phyloP scores from a whole-genome alignment of 2,329 filamentous ascomycete genomes.

The Phaeosphaeriaceae sp. region DNA sequence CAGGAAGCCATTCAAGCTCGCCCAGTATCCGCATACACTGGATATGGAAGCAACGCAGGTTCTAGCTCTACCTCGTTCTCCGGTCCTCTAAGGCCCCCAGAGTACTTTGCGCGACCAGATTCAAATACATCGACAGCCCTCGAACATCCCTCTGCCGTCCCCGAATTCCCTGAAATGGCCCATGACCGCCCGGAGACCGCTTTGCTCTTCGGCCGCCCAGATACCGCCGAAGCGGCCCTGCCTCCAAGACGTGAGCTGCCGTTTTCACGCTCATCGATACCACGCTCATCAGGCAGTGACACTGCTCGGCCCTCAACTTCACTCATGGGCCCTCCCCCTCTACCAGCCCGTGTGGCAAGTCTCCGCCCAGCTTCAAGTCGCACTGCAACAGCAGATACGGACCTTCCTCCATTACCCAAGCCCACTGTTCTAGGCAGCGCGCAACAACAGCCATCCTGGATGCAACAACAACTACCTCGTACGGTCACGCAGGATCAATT shows the following conservation, averaged over 20 bases:
- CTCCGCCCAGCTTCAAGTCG: conserved; percentile 28
- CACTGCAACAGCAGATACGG: conserved; percentile 19
- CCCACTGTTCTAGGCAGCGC: conserved; percentile 36
- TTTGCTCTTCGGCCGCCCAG: conserved; percentile 21
- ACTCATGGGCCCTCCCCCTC: conserved; percentile 41
- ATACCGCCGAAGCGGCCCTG: conserved; percentile 26
- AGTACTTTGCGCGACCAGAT: conserved; percentile 34
- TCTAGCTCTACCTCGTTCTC: conserved; percentile 1
- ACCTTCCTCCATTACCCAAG: conserved; percentile 45
- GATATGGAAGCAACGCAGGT: not conserved
- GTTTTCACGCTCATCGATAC: conserved; percentile 43
- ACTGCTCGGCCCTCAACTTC: conserved; percentile 24
- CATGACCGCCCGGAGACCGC: conserved; percentile 25
- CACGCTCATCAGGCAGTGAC: conserved; percentile 34
- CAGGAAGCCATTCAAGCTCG: conserved; percentile 17
- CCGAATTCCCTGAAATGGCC: conserved; percentile 9
- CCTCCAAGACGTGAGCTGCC: conserved; percentile 50
- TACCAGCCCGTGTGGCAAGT: conserved; percentile 30
- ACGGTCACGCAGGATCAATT: conserved; percentile 12
- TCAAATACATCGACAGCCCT: conserved; percentile 25
- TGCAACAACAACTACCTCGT: conserved; percentile 8
- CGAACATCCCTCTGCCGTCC: conserved; percentile 1
- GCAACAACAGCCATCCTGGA: conserved; percentile 6
- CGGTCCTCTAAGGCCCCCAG: conserved; percentile 31
- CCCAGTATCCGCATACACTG: conserved; percentile 25